Percentiles rank a stretch among this genome's conserved stretches.
Evolutionary conservation across 2,329 filamentous ascomycete species (phyloP).

Genomic region (Phymatotrichopsis omnivora): DNA sequence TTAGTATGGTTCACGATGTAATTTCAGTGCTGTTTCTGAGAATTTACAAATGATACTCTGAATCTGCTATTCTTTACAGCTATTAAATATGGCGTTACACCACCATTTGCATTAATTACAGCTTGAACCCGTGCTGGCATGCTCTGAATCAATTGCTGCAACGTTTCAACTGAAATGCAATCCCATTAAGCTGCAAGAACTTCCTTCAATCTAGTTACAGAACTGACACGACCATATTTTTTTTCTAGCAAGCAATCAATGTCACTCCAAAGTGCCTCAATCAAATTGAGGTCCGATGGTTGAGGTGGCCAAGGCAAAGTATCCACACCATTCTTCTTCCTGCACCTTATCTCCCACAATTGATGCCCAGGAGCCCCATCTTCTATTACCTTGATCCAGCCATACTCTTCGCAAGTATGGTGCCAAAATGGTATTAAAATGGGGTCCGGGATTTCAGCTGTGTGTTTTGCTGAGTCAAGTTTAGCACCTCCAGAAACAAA

Average conservation of each 20-base stretch:
- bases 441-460: not conserved
- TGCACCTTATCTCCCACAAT: not conserved
- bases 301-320: not conserved
- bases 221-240: not conserved
- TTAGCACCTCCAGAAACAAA: conserved; percentile 7
- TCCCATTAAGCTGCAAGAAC: conserved; percentile 2
- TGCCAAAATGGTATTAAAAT: conserved; percentile 13
- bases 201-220: not conserved
- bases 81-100: conserved; percentile 6
- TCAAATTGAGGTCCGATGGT: conserved; percentile 13
- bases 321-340: conserved; percentile 6
- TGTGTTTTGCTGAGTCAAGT: conserved; percentile 11
- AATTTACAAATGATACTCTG: too few species aligned
- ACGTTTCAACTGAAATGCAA: not conserved
- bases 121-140: conserved; percentile 5
- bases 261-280: conserved; percentile 9
- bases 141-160: conserved; percentile 3
- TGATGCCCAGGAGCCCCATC: conserved; percentile 5
- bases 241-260: conserved; percentile 10
- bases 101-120: conserved; percentile 2
- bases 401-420: conserved; percentile 6
- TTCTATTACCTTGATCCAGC: not conserved
- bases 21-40: too few species aligned
- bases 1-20: too few species aligned
- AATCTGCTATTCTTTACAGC: too few species aligned